Base-by-base conservation (phyloP, 352 stramenopile genomes). In the Pythium oligandrum region DNA sequence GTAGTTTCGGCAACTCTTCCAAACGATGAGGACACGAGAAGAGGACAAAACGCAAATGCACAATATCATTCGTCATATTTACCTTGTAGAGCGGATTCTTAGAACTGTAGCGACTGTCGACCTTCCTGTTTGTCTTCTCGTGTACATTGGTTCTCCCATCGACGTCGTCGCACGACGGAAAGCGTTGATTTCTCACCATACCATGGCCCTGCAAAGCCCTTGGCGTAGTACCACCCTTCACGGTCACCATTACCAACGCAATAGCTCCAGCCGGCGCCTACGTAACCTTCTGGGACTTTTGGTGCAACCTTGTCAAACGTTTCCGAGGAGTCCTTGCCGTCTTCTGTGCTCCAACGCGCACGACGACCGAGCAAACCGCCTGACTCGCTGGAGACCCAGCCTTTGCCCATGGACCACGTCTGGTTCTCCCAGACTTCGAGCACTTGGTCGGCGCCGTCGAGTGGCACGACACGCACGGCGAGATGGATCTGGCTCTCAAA, bases 351-450 rank as follows among this genome's bases (percentile, higher is more conserved):
- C 59, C 53, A 75, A 5, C 53, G 66, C 2, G 26, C 34, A 2
- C 59, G 63, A 26, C 17, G 17, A 26, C 17, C 17, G 17, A 26
- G 17, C 17, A 26, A 26, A 6, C 67, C 43, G 5, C 37, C 26
- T 2, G 48, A 57, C 4, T 61, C 45, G 1, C 57, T 48, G 3
- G 61, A 58, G 53, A 36, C 54, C 67, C 67, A 79, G 11, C 64
- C 61, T 7, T 61, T 53, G 12, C 48, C 48, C 26, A 66, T 37
- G 10, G 44, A 47, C 50, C 59, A 73, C 8, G 42, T 51, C 51
- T 77, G 61, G 57, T 79, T 79, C 51, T 79, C 70, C 61, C 62
- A 79, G 31, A 75, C 34, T 53, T 72, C 61, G 11, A 71, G 55
- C 0, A 51, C 43, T 4, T 64, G 35, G 3, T 73, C 62, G 1